Conservation (phyloP, 768 basidiomycete species). For the Cytidiella melzeri region DNA sequence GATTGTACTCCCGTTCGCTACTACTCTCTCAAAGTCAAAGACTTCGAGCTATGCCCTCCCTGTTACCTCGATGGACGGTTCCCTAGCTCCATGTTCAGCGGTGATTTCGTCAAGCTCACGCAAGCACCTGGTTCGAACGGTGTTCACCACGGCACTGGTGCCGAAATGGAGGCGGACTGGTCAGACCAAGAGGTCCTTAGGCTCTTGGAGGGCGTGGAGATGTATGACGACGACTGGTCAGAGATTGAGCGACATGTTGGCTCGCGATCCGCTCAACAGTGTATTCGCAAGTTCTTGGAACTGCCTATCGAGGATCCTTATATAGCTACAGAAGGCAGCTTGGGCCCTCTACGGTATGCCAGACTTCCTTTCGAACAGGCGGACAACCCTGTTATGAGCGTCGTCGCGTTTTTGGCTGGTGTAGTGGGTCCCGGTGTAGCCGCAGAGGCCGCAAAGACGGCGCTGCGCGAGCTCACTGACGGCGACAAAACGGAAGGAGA, state of each 20-base stretch:
- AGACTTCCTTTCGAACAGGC: constrained; percentile 88
- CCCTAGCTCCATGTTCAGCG: constrained; percentile 92
- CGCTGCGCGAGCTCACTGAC: constrained; percentile 74
- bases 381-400: constrained; percentile 98
- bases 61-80: constrained; percentile 98
- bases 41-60: constrained; percentile 82
- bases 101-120: constrained; percentile 90
- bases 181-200: constrained; percentile 83
- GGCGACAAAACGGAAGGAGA: constrained; percentile 38
- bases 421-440: constrained; percentile 89
- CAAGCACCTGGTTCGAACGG: constrained; percentile 26
- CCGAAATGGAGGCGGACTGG: constrained; percentile 67
- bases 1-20: constrained; percentile 89
- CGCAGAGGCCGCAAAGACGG: constrained; percentile 89
- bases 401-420: constrained; percentile 93
- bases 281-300: constrained; percentile 91
- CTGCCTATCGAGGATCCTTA: constrained; percentile 97
- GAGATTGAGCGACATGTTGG: constrained; percentile 90
- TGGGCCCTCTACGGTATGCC: constrained; percentile 70
- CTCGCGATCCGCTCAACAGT: constrained; percentile 87
- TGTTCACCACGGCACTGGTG: constrained; percentile 31
- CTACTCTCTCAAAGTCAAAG: constrained; percentile 88
- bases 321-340: constrained; percentile 66
- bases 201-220: constrained; percentile 93
- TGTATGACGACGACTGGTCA: constrained; percentile 98